Percentiles rank a stretch among this genome's conserved stretches.
phyloP scores from a whole-genome alignment of 768 basidiomycete genomes.

The Trametes cinnabarina region DNA sequence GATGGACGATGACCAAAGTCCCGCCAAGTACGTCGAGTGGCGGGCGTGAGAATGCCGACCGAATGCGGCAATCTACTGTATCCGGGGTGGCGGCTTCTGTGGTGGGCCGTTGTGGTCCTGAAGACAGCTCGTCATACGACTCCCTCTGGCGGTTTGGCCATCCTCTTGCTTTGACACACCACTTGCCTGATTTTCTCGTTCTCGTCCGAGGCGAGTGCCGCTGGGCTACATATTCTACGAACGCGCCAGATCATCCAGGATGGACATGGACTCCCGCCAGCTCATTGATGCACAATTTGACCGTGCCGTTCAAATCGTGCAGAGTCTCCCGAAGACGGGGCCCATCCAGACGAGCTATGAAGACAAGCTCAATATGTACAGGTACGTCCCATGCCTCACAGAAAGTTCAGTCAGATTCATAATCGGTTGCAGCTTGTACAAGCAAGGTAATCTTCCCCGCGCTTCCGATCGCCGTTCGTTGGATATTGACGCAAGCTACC shows the following conservation, averaged over 20 bases:
- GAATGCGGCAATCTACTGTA: slow-evolving; percentile 4
- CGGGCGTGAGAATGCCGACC: slow-evolving; percentile 9
- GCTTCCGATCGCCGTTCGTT: not conserved
- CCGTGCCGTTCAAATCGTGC: slow-evolving; percentile 92
- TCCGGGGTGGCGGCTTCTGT: not conserved
- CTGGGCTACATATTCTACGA: not conserved
- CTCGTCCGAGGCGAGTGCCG: not conserved
- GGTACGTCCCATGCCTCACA: slow-evolving; percentile 42
- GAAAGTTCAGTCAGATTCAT: not conserved
- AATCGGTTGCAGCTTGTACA: slow-evolving; percentile 65
- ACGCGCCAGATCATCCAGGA: not conserved
- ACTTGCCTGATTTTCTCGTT: not conserved
- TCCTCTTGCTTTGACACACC: not conserved
- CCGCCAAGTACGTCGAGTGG: too few species aligned
- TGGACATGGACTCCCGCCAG: slow-evolving; percentile 57
- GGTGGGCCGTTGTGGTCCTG: not conserved
- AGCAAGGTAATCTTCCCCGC: slow-evolving; percentile 64
- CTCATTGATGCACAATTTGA: slow-evolving; percentile 85
- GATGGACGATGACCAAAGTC: too few species aligned
- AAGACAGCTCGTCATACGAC: not conserved
- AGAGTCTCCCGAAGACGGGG: slow-evolving; percentile 87
- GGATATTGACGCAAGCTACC: not conserved
- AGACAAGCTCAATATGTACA: slow-evolving; percentile 92
- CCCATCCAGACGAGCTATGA: slow-evolving; percentile 96
- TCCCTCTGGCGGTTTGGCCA: not conserved